Evolutionary conservation across 768 basidiomycete species (phyloP), one percentile per base, ranked within the genome.

Genomic region (Leccinum subtestaceum): DNA sequence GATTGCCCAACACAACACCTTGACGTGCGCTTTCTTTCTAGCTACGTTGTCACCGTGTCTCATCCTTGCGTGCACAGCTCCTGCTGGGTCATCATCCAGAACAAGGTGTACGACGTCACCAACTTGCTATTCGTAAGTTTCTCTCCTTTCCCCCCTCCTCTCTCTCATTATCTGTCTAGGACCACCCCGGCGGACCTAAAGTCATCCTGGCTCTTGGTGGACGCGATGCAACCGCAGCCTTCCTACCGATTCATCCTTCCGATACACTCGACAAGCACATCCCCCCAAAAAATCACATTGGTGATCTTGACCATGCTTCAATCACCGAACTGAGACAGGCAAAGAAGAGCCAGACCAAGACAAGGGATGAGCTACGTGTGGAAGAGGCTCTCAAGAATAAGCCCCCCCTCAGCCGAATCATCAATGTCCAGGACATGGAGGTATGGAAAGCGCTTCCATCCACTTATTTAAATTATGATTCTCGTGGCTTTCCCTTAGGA

Each of bases 131-230:
- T 81, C 55, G 89, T 87, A 59, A 36, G 78, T 68, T n/a, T 23
- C 51, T 23, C 25, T 11, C 5, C 31, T 17, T 29, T 17, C 3
- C 2, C n/a, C 36, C 11, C 12, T 11, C 5, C n/a, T 60, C 55
- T 67, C 48, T 21, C 12, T 55, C 32, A 23, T 61, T 67, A 38
- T 27, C 17, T 56, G 31, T 63, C 27, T 63, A 88, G 86, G 81
- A 87, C 52, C 90, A 92, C 64, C 89, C 90, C 6, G 94, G 95
- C 25, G 95, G 95, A 2, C 76, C 86, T 17, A 80, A 82, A 57
- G 88, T 93, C 66, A 91, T 98, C 60, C 69, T 96, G 19, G 87
- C 85, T 67, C 91, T 92, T 65, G 94, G 84, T 9, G 95, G 95
- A 10, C 82, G 80, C 60, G 95, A 95, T 70, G 93, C 92, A n/a